phyloP scores from a whole-genome alignment of 2,329 filamentous ascomycete species.

The Alternaria gaisen region DNA sequence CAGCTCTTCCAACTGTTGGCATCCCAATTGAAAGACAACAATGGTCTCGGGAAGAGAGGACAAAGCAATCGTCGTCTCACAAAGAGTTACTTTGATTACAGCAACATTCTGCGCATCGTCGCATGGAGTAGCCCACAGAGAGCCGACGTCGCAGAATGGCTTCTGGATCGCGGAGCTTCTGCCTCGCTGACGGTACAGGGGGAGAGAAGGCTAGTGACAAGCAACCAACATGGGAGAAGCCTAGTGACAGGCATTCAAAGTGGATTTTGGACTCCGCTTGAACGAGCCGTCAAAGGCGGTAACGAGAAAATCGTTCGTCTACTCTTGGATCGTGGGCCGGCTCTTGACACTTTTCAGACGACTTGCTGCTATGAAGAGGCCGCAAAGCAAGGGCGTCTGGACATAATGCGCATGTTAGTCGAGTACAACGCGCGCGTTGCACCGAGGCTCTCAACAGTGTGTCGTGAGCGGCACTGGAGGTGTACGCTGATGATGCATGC shows the following conservation, averaged over 20 bases:
- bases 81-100: neutral
- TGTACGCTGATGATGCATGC: neutral
- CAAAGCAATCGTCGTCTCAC: neutral
- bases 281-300: slow-evolving; percentile 10
- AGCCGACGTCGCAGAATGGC: slow-evolving; percentile 6
- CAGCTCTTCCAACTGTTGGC: neutral
- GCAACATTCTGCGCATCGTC: slow-evolving; percentile 1
- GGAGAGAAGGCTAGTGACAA: too few relatives aligned
- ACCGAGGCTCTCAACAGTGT: neutral
- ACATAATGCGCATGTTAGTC: slow-evolving; percentile 16
- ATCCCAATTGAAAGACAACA: neutral
- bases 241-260: neutral
- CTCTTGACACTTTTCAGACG: slow-evolving; percentile 1
- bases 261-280: neutral
- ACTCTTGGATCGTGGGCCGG: slow-evolving; percentile 10
- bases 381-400: slow-evolving; percentile 5
- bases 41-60: neutral
- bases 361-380: neutral
- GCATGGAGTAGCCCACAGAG: slow-evolving; percentile 2
- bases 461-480: neutral
- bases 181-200: neutral
- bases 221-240: too few relatives aligned
- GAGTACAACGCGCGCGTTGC: slow-evolving; percentile 8
- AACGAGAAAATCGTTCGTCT: slow-evolving; percentile 10
- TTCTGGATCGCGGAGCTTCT: neutral